phyloP scores from a whole-genome alignment of 805 yeast species.

The Candida morakotiae region DNA sequence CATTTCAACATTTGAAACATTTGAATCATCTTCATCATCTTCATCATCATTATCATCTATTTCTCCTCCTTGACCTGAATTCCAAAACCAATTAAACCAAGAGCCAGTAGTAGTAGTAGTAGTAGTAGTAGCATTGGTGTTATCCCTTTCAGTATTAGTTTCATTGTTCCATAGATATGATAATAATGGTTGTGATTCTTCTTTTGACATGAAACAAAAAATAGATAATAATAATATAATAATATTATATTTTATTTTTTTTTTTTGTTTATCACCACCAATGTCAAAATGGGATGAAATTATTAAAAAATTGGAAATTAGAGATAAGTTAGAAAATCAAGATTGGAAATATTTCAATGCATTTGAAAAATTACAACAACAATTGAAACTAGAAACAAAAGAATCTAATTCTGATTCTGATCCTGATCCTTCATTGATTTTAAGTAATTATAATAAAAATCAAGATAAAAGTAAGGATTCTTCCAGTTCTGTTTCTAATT shows the following conservation, averaged over 20 bases:
- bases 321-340: constrained; percentile 31
- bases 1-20: constrained; percentile 20
- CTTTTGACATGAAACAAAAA: neutral
- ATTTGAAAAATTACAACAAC: constrained; percentile 24
- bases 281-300: constrained; percentile 12
- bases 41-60: constrained; percentile 9
- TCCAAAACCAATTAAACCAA: constrained; percentile 28
- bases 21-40: constrained; percentile 14
- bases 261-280: neutral
- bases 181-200: neutral
- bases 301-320: constrained; percentile 17
- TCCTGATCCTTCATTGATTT: constrained; percentile 2
- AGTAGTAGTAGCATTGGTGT: too few species aligned
- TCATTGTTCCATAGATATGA: constrained; percentile 1
- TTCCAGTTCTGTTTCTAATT: too few species aligned
- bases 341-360: constrained; percentile 30
- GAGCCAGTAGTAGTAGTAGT: neutral
- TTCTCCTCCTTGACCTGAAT: neutral
- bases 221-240: neutral
- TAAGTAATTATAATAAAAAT: neutral
- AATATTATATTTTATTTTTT: neutral
- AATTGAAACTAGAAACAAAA: constrained; percentile 4
- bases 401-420: neutral
- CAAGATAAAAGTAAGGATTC: too few species aligned
- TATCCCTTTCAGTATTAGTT: too few species aligned